phyloP scores from a whole-genome alignment of 2,329 filamentous ascomycete genomes.

The Penicillium sp. region DNA sequence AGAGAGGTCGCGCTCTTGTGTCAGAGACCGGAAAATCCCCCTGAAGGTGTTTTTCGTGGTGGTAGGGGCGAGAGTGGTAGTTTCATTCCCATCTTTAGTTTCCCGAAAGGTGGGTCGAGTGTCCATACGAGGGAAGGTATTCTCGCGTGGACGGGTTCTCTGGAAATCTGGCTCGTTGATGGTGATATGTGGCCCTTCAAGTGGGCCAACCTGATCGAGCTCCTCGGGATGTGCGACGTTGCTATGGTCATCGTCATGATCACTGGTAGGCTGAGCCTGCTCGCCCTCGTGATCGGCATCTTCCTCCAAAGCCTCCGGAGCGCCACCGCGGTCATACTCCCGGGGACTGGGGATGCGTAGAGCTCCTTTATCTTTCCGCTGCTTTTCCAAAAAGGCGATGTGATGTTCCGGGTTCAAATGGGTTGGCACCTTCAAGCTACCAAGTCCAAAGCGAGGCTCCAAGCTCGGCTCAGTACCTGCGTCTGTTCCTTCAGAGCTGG shows the following conservation, averaged over 20 bases:
- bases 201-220: conserved; percentile 25
- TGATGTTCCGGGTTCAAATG: conserved; percentile 68
- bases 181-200: conserved; percentile 45
- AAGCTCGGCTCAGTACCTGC: background rate
- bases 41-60: conserved; percentile 34
- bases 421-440: conserved; percentile 54
- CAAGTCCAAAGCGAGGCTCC: conserved; percentile 49
- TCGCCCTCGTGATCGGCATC: conserved; percentile 40
- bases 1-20: conserved; percentile 42
- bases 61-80: conserved; percentile 23
- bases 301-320: conserved; percentile 61
- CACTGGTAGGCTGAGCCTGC: conserved; percentile 23
- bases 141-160: conserved; percentile 35
- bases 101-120: conserved; percentile 36
- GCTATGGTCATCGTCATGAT: conserved; percentile 17
- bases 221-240: conserved; percentile 16
- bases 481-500: conserved; percentile 19
- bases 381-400: conserved; percentile 82
- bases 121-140: conserved; percentile 41
- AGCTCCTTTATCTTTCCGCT: conserved; percentile 71
- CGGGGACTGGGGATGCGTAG: conserved; percentile 87
- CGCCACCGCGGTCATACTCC: conserved; percentile 80
- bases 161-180: conserved; percentile 48
- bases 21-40: conserved; percentile 37
- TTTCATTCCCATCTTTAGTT: conserved; percentile 32